These are phyloP conservation scores for Begonia peltatifolia DNA, from an alignment of 306 rosid genomes.

Conservation along the genomic window DNA sequence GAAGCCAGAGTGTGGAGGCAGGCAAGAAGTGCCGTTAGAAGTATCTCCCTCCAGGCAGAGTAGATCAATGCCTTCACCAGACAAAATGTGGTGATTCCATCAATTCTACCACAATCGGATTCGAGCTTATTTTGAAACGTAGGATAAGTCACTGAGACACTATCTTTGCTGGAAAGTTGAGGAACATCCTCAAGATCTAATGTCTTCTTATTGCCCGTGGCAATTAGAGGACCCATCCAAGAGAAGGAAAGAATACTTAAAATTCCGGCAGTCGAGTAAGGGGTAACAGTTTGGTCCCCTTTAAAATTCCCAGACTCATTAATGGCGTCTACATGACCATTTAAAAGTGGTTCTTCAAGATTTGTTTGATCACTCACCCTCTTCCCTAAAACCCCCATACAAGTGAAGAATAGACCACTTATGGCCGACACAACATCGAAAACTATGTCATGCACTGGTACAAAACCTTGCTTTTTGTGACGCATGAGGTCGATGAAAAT, in stretches of 20 bases:
- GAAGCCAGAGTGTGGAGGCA: constrained; percentile 32
- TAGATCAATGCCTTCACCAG: constrained; percentile 37
- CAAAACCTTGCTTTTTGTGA: constrained; percentile 12
- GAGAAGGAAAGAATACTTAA: constrained; percentile 55
- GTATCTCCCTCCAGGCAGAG: constrained; percentile 43
- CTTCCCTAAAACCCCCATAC: constrained; percentile 20
- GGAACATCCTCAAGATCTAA: constrained; percentile 76
- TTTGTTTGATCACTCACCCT: constrained; percentile 16
- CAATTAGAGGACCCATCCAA: constrained; percentile 61
- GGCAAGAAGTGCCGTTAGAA: constrained; percentile 25
- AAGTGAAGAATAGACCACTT: constrained; percentile 31
- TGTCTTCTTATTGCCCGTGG: constrained; percentile 43
- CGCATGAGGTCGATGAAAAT: constrained; percentile 27
- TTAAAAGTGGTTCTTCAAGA: constrained; percentile 62
- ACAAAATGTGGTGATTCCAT: constrained; percentile 31
- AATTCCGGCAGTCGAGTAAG: constrained; percentile 50
- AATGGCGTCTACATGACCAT: constrained; percentile 17
- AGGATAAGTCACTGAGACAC: constrained; percentile 34
- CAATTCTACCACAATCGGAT: constrained; percentile 22
- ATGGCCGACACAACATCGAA: constrained; percentile 29
- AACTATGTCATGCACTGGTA: constrained; percentile 25
- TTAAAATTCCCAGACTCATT: constrained; percentile 18
- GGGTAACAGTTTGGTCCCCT: constrained; percentile 25
- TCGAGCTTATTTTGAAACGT: constrained; percentile 34
- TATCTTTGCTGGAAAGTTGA: constrained; percentile 32